Evolutionary conservation across 768 basidiomycete genomes (phyloP).

Genomic region (Kwoniella bestiolae): DNA sequence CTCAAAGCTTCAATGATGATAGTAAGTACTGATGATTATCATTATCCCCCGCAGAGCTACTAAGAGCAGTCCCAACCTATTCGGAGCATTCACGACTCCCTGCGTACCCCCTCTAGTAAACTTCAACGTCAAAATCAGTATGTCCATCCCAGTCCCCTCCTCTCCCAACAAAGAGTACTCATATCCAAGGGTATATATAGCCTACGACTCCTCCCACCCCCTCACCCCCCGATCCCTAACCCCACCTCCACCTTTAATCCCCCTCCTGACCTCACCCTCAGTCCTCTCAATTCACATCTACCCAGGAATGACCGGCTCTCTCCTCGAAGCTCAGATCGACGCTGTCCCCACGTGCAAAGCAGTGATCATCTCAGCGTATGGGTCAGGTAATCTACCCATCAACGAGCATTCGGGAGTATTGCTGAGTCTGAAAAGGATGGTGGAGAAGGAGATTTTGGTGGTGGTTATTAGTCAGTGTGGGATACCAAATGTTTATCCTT

Average conservation of each 20-base stretch:
- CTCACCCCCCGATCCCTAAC: conserved; percentile 32
- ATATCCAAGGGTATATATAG: conserved; percentile 5
- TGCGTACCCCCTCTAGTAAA: conserved; percentile 46
- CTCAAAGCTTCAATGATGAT: no score
- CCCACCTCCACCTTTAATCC: conserved; percentile 38
- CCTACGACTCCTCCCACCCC: conserved; percentile 8
- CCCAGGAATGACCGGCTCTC: conserved; percentile 47
- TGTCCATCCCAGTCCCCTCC: conserved; percentile 9
- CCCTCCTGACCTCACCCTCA: conserved; percentile 34
- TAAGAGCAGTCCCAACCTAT: conserved; percentile 47
- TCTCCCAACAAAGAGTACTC: not conserved
- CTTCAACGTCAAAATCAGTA: conserved; percentile 53
- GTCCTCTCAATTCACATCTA: conserved; percentile 45
- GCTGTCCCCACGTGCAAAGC: conserved; percentile 46
- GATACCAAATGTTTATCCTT: conserved; percentile 48
- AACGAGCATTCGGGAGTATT: conserved; percentile 35
- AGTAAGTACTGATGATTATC: not conserved
- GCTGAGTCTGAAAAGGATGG: conserved; percentile 34
- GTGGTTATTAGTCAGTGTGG: conserved; percentile 52
- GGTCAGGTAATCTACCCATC: conserved; percentile 49
- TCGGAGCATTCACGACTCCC: conserved; percentile 45
- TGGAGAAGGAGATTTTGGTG: conserved; percentile 47
- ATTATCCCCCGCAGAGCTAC: conserved; percentile 31
- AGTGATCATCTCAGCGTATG: conserved; percentile 48
- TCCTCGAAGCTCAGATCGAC: conserved; percentile 44